Percentiles rank a stretch among this genome's conserved stretches.
These are phyloP conservation scores for Celoporthe dispersa DNA, from an alignment of 2,329 filamentous ascomycete species.

Conservation along the genomic window DNA sequence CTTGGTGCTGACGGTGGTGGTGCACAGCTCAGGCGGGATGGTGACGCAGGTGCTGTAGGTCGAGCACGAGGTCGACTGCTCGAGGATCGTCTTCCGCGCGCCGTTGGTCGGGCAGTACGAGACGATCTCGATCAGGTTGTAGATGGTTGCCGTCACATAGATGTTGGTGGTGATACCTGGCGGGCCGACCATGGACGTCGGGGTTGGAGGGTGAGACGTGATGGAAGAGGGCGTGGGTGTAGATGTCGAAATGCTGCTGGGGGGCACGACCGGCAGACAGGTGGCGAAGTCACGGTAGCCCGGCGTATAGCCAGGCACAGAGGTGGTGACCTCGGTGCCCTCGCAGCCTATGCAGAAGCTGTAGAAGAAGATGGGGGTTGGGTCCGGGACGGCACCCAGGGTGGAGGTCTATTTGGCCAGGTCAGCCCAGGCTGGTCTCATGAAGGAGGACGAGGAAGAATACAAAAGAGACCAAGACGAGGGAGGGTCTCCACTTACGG, in stretches of 20 bases:
- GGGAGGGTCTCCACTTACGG: not conserved
- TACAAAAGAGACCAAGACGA: not conserved
- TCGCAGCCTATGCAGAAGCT: not conserved
- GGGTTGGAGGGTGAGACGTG: not conserved
- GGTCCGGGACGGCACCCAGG: slow-evolving; percentile 3
- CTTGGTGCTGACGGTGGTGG: not conserved
- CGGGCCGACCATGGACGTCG: too few relatives aligned
- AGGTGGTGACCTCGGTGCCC: not conserved
- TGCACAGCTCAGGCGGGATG: slow-evolving; percentile 12
- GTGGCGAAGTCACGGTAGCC: not conserved
- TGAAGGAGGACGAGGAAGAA: not conserved
- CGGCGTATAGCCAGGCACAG: slow-evolving; percentile 7
- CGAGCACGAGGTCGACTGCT: slow-evolving; percentile 5
- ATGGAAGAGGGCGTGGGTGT: too few relatives aligned
- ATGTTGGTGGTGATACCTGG: slow-evolving; percentile 16
- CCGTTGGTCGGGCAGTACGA: slow-evolving; percentile 14
- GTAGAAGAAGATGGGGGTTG: slow-evolving; percentile 13
- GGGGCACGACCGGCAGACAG: not conserved
- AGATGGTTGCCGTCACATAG: slow-evolving; percentile 10
- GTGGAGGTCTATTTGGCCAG: slow-evolving; percentile 3
- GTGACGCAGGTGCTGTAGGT: slow-evolving; percentile 12
- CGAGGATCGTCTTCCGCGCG: not conserved
- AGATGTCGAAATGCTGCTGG: not conserved
- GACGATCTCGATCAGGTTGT: not conserved
- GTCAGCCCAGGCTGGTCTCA: not conserved